phyloP scores from a whole-genome alignment of 2,329 filamentous ascomycete genomes.

The Cadophora luteo-olivacea region DNA sequence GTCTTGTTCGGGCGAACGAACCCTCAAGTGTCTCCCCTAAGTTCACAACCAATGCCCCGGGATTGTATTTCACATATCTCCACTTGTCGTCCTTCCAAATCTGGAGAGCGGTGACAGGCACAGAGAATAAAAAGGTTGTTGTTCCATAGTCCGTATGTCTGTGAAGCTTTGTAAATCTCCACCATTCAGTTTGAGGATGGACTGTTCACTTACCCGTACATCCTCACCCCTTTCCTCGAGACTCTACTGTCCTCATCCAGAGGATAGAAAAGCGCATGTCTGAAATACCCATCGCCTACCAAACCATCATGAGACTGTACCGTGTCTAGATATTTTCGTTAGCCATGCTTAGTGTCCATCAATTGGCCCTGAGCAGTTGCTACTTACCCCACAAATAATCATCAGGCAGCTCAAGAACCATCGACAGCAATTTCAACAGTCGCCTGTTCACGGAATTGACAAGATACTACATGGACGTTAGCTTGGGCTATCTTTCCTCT shows the following conservation, averaged over 20 bases:
- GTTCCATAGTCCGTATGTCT: constrained; percentile 57
- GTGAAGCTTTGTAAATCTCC: no score
- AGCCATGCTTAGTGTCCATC: not conserved
- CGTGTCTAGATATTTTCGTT: constrained; percentile 37
- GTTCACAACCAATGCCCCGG: constrained; percentile 55
- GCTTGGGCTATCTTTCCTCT: not conserved
- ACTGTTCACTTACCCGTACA: constrained; percentile 43
- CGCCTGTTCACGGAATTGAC: constrained; percentile 55
- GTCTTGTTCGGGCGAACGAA: not conserved
- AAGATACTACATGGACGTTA: constrained; percentile 46
- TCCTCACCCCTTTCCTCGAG: constrained; percentile 49
- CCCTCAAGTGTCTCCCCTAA: constrained; percentile 50
- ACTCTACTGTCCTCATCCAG: constrained; percentile 44
- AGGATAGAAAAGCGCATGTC: constrained; percentile 52
- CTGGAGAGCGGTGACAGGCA: constrained; percentile 55
- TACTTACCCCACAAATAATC: constrained; percentile 49
- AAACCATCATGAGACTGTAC: constrained; percentile 52
- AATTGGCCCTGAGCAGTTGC: not conserved
- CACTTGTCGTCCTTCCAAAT: constrained; percentile 54
- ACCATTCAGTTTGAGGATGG: not conserved
- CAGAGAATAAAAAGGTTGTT: constrained; percentile 54
- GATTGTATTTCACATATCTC: constrained; percentile 53
- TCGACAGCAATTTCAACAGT: constrained; percentile 50
- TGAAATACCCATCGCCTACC: constrained; percentile 53
- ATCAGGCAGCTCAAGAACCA: constrained; percentile 52